Evolutionary conservation across 768 basidiomycete species (phyloP).

Genomic region (Polyporus arcularius): DNA sequence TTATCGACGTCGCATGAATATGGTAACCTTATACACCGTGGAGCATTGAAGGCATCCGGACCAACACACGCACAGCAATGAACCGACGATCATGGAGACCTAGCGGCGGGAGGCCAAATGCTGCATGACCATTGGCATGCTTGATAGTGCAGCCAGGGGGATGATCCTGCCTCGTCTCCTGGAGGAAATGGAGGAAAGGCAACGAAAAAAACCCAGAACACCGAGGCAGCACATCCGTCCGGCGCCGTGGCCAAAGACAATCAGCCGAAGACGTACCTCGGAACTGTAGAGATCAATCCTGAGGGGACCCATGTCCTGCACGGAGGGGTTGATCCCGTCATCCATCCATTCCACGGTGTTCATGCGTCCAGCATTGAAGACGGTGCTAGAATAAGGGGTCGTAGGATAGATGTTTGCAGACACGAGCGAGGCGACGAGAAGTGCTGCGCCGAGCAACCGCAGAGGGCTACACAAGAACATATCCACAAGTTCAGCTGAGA

Average conservation of each 20-base stretch:
- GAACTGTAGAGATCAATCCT: constrained; percentile 48
- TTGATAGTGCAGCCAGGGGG: too few species aligned
- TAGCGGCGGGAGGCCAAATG: too few species aligned
- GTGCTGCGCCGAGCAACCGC: constrained; percentile 6
- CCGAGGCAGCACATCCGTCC: not conserved
- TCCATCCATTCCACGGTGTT: constrained; percentile 53
- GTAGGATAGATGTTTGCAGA: constrained; percentile 51
- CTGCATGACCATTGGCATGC: too few species aligned
- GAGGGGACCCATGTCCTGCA: constrained; percentile 44
- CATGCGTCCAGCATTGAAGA: constrained; percentile 45
- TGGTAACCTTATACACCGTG: too few species aligned
- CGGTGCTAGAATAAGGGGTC: constrained; percentile 46
- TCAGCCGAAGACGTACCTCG: constrained; percentile 39
- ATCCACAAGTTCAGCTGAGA: too few species aligned
- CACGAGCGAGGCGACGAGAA: constrained; percentile 8
- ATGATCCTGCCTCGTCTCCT: too few species aligned
- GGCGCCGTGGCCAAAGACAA: not conserved
- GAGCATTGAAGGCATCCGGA: too few species aligned
- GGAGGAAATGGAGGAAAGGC: too few species aligned
- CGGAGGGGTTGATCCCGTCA: constrained; percentile 40
- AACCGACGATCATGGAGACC: too few species aligned
- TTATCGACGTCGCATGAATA: too few species aligned
- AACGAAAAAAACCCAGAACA: not conserved
- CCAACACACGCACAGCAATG: too few species aligned
- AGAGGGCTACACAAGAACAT: not conserved